These are phyloP conservation scores for Vaccinium darrowii DNA, from an alignment of 148 eudicot genomes.

Conservation along the genomic window DNA sequence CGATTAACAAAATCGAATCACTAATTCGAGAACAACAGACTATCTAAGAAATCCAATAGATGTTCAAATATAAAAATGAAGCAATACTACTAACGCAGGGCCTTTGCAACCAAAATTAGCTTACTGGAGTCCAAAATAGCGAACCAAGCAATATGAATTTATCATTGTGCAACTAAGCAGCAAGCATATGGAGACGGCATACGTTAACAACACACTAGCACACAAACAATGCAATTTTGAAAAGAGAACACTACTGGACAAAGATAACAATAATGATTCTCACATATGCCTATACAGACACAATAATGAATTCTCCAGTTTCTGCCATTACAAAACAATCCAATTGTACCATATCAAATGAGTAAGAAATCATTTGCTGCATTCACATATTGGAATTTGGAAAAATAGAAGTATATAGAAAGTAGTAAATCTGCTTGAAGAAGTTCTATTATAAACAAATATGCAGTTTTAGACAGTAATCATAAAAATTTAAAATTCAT, in stretches of 20 bases:
- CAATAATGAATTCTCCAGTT: neutral
- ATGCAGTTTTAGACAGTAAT: neutral
- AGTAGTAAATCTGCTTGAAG: neutral
- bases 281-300: neutral
- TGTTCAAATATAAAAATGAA: neutral
- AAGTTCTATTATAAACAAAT: neutral
- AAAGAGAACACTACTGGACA: neutral
- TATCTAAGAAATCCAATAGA: slow-evolving; percentile 12
- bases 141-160: neutral
- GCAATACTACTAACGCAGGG: neutral
- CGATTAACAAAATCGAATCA: slow-evolving; percentile 6
- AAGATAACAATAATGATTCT: neutral
- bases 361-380: neutral
- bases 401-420: neutral
- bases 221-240: neutral
- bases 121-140: neutral
- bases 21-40: neutral
- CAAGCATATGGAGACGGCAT: neutral
- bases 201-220: neutral
- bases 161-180: neutral
- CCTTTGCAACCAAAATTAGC: neutral
- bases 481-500: neutral
- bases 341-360: neutral
- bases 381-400: neutral
- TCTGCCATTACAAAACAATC: neutral